These are phyloP conservation scores for Dimocarpus longan DNA, from an alignment of 345 rosid species.

Conservation along the genomic window DNA sequence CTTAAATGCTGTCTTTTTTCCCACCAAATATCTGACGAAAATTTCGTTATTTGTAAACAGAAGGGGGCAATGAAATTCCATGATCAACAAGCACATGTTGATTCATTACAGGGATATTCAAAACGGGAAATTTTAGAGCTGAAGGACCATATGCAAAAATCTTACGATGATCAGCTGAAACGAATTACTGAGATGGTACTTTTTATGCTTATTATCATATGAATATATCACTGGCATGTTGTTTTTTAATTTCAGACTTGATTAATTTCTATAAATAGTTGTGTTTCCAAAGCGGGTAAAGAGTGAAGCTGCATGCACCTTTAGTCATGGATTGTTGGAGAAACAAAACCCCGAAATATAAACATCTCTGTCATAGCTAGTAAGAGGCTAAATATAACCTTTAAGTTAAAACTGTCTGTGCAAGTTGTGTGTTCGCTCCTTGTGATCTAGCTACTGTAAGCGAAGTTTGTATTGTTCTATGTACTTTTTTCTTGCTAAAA, in stretches of 20 bases:
- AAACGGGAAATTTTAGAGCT: constrained; percentile 55
- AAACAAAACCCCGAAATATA: too few relatives aligned
- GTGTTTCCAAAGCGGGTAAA: not conserved
- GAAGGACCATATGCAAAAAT: constrained; percentile 57
- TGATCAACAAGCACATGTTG: constrained; percentile 65
- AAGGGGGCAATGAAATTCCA: constrained; percentile 68
- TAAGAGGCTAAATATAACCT: too few relatives aligned
- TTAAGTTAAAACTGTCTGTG: not conserved
- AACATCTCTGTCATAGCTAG: too few relatives aligned
- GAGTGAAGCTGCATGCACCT: not conserved
- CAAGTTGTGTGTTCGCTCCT: not conserved
- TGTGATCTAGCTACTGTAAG: not conserved
- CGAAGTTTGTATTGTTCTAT: not conserved
- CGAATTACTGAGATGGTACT: constrained; percentile 72
- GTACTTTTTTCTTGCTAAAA: not conserved
- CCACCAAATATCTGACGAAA: not conserved
- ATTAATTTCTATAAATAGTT: not conserved
- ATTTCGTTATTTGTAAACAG: constrained; percentile 34
- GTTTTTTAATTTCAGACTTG: not conserved
- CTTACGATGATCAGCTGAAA: constrained; percentile 66
- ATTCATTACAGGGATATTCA: constrained; percentile 60
- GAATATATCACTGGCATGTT: not conserved
- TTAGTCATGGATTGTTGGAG: too few relatives aligned
- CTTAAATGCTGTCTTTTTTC: not conserved
- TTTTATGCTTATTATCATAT: not conserved